Base-by-base conservation (phyloP, 257 asterid species). In the Nicotiana tomentosiformis region DNA sequence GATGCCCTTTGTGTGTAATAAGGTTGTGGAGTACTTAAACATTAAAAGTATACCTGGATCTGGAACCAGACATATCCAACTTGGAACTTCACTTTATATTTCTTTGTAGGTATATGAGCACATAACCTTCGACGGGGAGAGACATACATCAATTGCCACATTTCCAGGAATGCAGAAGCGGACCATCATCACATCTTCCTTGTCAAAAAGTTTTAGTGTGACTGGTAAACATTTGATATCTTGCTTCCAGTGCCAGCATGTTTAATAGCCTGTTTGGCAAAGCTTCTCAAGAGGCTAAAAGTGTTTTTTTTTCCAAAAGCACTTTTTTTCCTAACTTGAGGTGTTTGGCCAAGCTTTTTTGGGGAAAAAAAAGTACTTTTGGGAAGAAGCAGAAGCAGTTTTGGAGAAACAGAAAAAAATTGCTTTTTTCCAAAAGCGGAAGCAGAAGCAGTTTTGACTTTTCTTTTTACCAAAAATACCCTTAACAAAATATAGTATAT, bases 181-280 rank as follows among this genome's bases (percentile, higher is more conserved):
- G 82, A 93, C 97, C 0, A 84, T 95, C 84, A 86, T 92, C 87
- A 95, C 99, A 77, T 92, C 99, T 77, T 95, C 99, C 82, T 66
- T 93, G 89, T 95, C 99, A 43, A 95, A 93, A 89, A 91, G 97
- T 53, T 95, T 86, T 84, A 87, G 97, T 51, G 93, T 95, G 64
- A 95, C 99, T 10, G 99, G 99, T 95, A 84, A 37, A 70, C 23
- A 64, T 77, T 68, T 10, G 11, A 30, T 43, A 3, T 72, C 39
- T 32, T 46, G 35, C 61, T 70, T 69, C 57, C 60, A 23, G 49
- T 72, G 79, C 79, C 79, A 72, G 61, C 79, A 23, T 46, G 79
- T 46, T 43, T 35, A 23, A 23, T 23, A 23, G 1, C 26, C 26
- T 23, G 26, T 23, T 23, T 23, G 26, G 26, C 26, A 0, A 23